Base-by-base conservation (phyloP, 148 eudicot species). In the Spergularia bocconei region DNA sequence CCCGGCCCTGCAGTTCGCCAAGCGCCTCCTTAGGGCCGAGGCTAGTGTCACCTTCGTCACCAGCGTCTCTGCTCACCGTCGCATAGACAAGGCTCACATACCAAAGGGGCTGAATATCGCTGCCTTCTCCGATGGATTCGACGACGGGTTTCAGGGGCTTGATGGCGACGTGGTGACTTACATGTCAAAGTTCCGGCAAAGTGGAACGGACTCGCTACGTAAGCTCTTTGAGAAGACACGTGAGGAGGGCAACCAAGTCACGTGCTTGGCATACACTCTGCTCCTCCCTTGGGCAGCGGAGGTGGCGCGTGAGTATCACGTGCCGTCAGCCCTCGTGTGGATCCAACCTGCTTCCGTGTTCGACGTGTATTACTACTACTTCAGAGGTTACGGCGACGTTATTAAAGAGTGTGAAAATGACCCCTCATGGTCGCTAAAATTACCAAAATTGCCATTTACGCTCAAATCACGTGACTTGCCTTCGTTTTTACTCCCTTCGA, bases 301-400 rank as follows among this genome's bases (percentile, higher is more conserved):
- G 63, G 89, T 90, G 81, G 91, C 93, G 10, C 85, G 85, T 70
- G 79, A 53, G 3, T 63, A 55, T 54, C 74, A 82, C 72, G 55
- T 89, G 63, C 90, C 93, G 2, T 77, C 81, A 0, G 86, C 89
- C 0, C 80, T 85, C 0, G 68, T 89, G 0, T 90, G 91, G 93
- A 85, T 87, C 48, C 96, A 90, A 78, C 88, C 97, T 0, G 91
- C 93, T 38, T 53, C 84, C 0, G 80, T 86, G 0, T 74, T 92
- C 36, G 75, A 71, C n/a, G 75, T 89, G 14, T 90, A 85, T 72
- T 86, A 89, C 67, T 79, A 80, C 52, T 88, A 84, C 63, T 85
- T 86, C 77, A 71, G 81, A 50, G 88, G 86, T 0, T 83, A 74
- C 13, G 64, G 53, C 8, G 81, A 79, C 23, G 74, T 66, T 0